Evolutionary conservation across 495 filamentous ascomycete species (phyloP), one percentile per base, ranked within the genome.

Genomic region (Xylaria castorea): DNA sequence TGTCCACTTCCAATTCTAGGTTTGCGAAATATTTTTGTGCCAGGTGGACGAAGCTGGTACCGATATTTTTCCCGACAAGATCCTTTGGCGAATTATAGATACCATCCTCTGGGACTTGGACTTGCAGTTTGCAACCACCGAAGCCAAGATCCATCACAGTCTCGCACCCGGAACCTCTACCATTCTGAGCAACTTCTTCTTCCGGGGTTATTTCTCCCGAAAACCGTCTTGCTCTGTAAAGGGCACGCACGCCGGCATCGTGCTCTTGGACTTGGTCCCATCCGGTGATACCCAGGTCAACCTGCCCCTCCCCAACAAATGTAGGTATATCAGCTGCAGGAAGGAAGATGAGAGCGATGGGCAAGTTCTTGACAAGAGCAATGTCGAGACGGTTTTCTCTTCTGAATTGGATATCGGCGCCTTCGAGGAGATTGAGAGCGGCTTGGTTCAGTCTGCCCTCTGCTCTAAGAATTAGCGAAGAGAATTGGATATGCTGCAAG

Each of bases 251-350:
- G 46, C 84, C 87, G 3, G 92, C 89, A 81, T 95, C 94, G 84
- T 97, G 93, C 83, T 98, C 97, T 30, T 91, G 91, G 25, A 98
- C 93, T 76, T 97, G 94, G 81, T 99, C 97, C 66, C 89, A 87
- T 46, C 96, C 96, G 0, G 96, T 99, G 74, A 99, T 99, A 66
- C 96, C 96, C 7, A 99, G 83, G 78, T 97, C 94, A 18, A 98
- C 96, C 64, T 92, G 89, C 38, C 96, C 96, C 80, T 98, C 94
- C 36, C 95, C 96, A 55, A 99, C 94, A 75, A 98, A 98, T 66
- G 93, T 95, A 34, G 96, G 97, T 78, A 99, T 99, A 81, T 98
- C 96, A 68, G 93, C 95, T 44, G 94, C 96, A 32, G 96, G 96
- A 48, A 99, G 93, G 87, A 99, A 99, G 82, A 99, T 89, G 73